Evolutionary conservation across 208 protist species (phyloP).

Genomic region (Wallacemonas rigidus): DNA sequence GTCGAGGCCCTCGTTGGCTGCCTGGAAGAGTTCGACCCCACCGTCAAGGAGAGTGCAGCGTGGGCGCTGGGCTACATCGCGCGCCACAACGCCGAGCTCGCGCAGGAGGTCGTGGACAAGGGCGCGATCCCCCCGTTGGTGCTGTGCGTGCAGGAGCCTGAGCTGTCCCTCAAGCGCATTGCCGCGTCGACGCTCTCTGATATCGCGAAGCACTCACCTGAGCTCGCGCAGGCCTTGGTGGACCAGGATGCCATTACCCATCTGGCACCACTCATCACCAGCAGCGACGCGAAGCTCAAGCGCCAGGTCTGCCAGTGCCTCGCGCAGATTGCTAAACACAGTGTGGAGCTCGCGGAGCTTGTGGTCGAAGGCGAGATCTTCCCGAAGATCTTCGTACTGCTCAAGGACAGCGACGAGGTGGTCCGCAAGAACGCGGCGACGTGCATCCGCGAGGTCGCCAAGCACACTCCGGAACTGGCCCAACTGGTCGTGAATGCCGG

Average conservation of each 20-base stretch:
- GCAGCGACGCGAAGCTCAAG: slow-evolving; percentile 96
- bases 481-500: slow-evolving; percentile 97
- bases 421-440: slow-evolving; percentile 98
- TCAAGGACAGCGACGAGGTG: slow-evolving; percentile 96
- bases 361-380: slow-evolving; percentile 99
- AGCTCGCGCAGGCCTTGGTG: slow-evolving; percentile 96
- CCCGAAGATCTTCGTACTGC: slow-evolving; percentile 94
- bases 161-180: slow-evolving; percentile 97
- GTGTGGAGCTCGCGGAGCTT: slow-evolving; percentile 97
- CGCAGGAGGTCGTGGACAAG: slow-evolving; percentile 96
- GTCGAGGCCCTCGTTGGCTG: slow-evolving; percentile 96
- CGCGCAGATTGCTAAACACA: slow-evolving; percentile 98
- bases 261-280: slow-evolving; percentile 96
- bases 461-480: slow-evolving; percentile 98
- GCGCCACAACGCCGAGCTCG: slow-evolving; percentile 93
- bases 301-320: slow-evolving; percentile 95
- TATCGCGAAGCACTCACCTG: slow-evolving; percentile 95
- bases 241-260: slow-evolving; percentile 96
- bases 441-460: slow-evolving; percentile 97
- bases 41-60: slow-evolving; percentile 97
- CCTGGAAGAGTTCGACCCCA: slow-evolving; percentile 98
- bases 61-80: slow-evolving; percentile 99
- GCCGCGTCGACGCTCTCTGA: slow-evolving; percentile 95
- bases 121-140: slow-evolving; percentile 96
- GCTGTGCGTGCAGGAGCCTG: slow-evolving; percentile 97